These are phyloP conservation scores for Aspergillus japonicus DNA, from an alignment of 2,329 filamentous ascomycete genomes.

Conservation along the genomic window DNA sequence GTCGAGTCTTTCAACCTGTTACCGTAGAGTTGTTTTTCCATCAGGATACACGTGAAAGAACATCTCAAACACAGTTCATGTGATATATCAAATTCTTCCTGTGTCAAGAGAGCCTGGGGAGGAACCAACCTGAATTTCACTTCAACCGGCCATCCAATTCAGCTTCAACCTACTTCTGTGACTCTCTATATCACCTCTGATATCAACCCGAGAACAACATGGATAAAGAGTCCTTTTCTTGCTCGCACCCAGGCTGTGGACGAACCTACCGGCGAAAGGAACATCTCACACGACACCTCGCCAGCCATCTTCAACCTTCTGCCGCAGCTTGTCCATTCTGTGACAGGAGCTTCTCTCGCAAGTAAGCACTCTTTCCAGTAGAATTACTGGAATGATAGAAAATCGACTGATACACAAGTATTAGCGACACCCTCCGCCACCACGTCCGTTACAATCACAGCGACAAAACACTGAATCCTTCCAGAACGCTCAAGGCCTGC, in stretches of 20 bases:
- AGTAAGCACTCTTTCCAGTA: neutral
- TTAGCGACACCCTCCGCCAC: conserved; percentile 17
- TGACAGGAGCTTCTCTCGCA: neutral
- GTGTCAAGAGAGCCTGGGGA: too few relatives aligned
- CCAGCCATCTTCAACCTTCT: neutral
- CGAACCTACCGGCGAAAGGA: conserved; percentile 18
- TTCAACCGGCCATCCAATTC: too few relatives aligned
- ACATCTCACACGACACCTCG: conserved; percentile 16
- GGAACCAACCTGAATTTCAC: too few relatives aligned
- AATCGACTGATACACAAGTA: too few relatives aligned
- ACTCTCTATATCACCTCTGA: too few relatives aligned
- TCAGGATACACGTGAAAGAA: too few relatives aligned
- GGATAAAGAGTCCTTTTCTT: neutral
- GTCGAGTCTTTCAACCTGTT: too few relatives aligned
- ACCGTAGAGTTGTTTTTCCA: too few relatives aligned
- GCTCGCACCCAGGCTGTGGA: conserved; percentile 10
- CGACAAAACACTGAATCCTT: conserved; percentile 1
- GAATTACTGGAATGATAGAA: too few relatives aligned
- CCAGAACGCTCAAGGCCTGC: conserved; percentile 13
- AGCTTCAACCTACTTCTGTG: too few relatives aligned
- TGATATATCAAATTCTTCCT: too few relatives aligned
- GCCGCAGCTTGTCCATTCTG: neutral
- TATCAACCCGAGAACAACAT: neutral
- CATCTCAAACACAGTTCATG: accelerated
- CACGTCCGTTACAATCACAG: conserved; percentile 17